Evolutionary conservation across 257 asterid genomes (phyloP), one percentile per base, ranked within the genome.

Genomic region (Solanum virginianum): DNA sequence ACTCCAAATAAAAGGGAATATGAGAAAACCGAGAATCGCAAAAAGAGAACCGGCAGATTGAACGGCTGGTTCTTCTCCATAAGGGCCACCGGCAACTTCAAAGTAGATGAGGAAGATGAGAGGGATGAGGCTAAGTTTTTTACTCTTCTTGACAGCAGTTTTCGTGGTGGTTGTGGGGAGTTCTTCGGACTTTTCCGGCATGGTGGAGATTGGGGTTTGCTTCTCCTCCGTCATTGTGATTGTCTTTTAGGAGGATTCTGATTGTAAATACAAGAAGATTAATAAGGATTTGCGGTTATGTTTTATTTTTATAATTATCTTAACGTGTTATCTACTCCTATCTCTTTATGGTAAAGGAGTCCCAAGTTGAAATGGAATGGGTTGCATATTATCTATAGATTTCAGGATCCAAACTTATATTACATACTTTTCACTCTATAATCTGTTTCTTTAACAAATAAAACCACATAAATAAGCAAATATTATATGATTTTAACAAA

Each of bases 71-170:
- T 81, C 85, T 57, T 81, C 88, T 47, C 88, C 88, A 12, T 80
- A 85, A 41, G 88, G 88, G 7, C 88, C 88, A 29, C 88, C 88
- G 3, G 83, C 88, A 32, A 85, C 88, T 68, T 80, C 85, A 32
- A 81, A 85, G 62, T 85, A 85, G 70, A 85, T 85, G 88, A 85
- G 83, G 57, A 85, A 85, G 62, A 85, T 80, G 2, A 85, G 83
- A 29, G 88, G 88, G 49, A 81, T 39, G 4, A 85, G 85, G 26
- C 83, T 32, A 0, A 85, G 85, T 56, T 85, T 85, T 51, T 56
- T 70, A 32, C 65, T 53, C 7, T 68, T 85, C 1, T 11, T 26
- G 26, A 32, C 51, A 57, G 49, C 51, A 57, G 68, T 49, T 36
- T 36, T 7, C 9, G 59, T 51, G 6, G 45, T 24, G 56, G 62